These are phyloP conservation scores for Citropsis articulata DNA, from an alignment of 345 rosid species.

Conservation along the genomic window DNA sequence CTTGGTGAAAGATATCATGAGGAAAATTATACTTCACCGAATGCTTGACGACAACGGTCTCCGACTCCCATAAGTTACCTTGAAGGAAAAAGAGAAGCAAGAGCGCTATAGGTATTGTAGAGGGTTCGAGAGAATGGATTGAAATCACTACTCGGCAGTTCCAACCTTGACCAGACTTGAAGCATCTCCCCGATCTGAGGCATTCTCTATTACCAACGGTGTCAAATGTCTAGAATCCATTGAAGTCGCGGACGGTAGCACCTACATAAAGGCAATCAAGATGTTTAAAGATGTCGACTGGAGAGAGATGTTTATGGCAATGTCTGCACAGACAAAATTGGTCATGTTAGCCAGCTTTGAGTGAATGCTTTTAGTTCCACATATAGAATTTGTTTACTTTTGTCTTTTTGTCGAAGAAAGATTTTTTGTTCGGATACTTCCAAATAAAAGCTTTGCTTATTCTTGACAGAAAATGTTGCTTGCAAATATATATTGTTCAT, in stretches of 20 bases:
- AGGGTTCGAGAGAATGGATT: background rate
- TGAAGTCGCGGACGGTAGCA: constrained; percentile 4
- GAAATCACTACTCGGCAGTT: background rate
- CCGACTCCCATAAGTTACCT: background rate
- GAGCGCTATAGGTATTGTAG: background rate
- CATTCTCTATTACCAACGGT: constrained; percentile 9
- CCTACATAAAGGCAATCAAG: constrained; percentile 11
- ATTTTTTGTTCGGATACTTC: background rate
- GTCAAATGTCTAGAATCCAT: constrained; percentile 9
- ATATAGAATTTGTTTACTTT: background rate
- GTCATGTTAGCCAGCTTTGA: constrained; percentile 10
- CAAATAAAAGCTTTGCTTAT: background rate
- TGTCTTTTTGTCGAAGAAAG: background rate
- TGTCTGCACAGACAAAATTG: constrained; percentile 6
- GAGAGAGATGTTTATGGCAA: constrained; percentile 10
- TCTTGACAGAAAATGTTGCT: background rate
- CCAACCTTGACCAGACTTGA: constrained; percentile 3
- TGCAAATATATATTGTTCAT: background rate
- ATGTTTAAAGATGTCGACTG: constrained; percentile 8
- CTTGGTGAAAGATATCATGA: background rate
- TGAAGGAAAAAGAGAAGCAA: background rate
- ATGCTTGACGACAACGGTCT: background rate
- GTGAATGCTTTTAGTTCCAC: background rate
- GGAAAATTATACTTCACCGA: background rate
- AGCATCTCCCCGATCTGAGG: background rate